Base-by-base conservation (phyloP, 2,329 filamentous ascomycete species). In the Davidsoniella eucalypti region DNA sequence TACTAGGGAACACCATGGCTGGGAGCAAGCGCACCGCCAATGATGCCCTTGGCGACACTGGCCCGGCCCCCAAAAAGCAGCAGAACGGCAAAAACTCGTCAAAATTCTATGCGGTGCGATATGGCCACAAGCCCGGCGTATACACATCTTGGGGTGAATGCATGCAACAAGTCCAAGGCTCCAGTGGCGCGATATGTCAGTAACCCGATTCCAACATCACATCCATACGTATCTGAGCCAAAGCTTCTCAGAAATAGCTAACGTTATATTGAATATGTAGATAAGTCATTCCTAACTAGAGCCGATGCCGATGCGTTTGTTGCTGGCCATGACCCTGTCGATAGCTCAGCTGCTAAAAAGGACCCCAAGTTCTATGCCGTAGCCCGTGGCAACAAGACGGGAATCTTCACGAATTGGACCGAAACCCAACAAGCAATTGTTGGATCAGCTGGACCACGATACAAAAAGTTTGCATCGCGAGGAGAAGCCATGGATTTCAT, bases 401-500 rank as follows among this genome's bases (percentile, higher is more conserved):
- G 78, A 29, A 73, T 82, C 26, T 81, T 77, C 60, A 69, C 66
- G 2, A 69, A 77, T 51, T 82, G 87, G 87, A 64, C 73, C 10
- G 75, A 79, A 40, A 85, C 83, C 9, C 71, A 82, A 54, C 70
- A 78, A 55, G 83, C 90, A 55, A 85, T 92, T 54, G 76, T 71
- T 29, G 85, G 82, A 2, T 81, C 80, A 60, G 81, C 81, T 57
- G 79, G 78, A 4, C 75, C 76, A 39, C 78, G 78, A 57, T 78
- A 83, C 62, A 84, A 81, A 63, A 82, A 75, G 54, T 88, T 87
- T 56, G 63, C 67, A 3, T 82, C 76, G 1, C 70, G 73, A 23
- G 71, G 70, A 52, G 87, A 93, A 62, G 90, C 90, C 0, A 78
- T 90, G 59, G 76, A 76, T 17, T 95, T 84, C 61, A 84, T 94